Evolutionary conservation across 2,329 filamentous ascomycete species (phyloP).

Genomic region (Thelonectria discophora): DNA sequence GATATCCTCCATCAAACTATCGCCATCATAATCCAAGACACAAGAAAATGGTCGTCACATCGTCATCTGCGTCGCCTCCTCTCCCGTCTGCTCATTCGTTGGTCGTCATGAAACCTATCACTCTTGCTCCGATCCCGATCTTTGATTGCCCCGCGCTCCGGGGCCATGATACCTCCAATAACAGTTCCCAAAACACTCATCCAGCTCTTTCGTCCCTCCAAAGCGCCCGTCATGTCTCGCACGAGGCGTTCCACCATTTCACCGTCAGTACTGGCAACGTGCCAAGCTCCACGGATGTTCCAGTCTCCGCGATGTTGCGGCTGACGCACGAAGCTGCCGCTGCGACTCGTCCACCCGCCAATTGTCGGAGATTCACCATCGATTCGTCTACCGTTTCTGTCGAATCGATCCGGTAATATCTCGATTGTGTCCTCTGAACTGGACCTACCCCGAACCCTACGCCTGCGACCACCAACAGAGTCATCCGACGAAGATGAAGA

Average conservation of each 20-base stretch:
- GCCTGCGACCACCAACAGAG: slow-evolving; percentile 36
- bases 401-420: slow-evolving; percentile 58
- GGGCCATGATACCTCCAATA: slow-evolving; percentile 37
- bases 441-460: slow-evolving; percentile 27
- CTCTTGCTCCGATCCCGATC: slow-evolving; percentile 19
- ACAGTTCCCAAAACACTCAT: slow-evolving; percentile 44
- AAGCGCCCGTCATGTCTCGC: slow-evolving; percentile 39
- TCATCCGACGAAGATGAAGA: slow-evolving; percentile 50
- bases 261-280: slow-evolving; percentile 54
- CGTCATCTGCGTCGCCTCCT: slow-evolving; percentile 35
- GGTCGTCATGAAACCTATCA: slow-evolving; percentile 17
- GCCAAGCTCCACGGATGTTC: slow-evolving; percentile 55
- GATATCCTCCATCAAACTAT: slow-evolving; percentile 32
- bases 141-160: slow-evolving; percentile 27
- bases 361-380: slow-evolving; percentile 34
- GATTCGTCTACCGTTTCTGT: slow-evolving; percentile 54
- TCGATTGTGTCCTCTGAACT: slow-evolving; percentile 52
- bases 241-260: slow-evolving; percentile 51
- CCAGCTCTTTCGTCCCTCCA: slow-evolving; percentile 46
- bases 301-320: slow-evolving; percentile 45
- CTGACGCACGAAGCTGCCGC: slow-evolving; percentile 55
- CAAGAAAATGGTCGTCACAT: slow-evolving; percentile 34
- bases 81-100: slow-evolving; percentile 23
- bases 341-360: slow-evolving; percentile 48
- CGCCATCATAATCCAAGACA: slow-evolving; percentile 19